phyloP scores from a whole-genome alignment of 352 stramenopile species.

The Phytophthora cryptogea region DNA sequence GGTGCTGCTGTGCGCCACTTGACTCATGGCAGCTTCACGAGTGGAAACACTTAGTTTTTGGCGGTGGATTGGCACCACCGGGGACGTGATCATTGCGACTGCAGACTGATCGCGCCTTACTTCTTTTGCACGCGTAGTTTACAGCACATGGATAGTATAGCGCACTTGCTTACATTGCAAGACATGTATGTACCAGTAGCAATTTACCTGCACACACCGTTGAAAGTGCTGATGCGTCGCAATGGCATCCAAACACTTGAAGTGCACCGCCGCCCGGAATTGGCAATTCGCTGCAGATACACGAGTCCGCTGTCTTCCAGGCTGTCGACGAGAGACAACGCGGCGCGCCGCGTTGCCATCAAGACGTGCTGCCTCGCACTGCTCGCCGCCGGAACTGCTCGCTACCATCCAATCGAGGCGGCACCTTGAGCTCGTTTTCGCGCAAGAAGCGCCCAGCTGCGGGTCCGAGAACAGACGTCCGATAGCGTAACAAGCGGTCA shows the following conservation, averaged over 20 bases:
- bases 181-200: too few relatives aligned
- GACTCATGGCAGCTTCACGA: not conserved
- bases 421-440: not conserved
- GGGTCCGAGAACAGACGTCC: conserved; percentile 22
- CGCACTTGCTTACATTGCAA: too few relatives aligned
- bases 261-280: not conserved
- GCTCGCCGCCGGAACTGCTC: not conserved
- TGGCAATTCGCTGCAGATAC: conserved; percentile 7
- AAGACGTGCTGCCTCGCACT: too few relatives aligned
- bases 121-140: too few relatives aligned
- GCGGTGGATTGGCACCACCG: too few relatives aligned
- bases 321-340: not conserved
- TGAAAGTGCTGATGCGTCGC: too few relatives aligned
- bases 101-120: too few relatives aligned
- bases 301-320: too few relatives aligned
- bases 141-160: too few relatives aligned
- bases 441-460: not conserved
- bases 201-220: too few relatives aligned
- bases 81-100: too few relatives aligned
- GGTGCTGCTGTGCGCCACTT: not conserved
- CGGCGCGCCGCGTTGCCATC: not conserved
- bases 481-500: conserved; percentile 24
- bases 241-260: not conserved
- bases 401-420: not conserved
- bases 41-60: not conserved